Evolutionary conservation across 352 stramenopile genomes (phyloP).

Genomic region (Phytophthora pinifolia): DNA sequence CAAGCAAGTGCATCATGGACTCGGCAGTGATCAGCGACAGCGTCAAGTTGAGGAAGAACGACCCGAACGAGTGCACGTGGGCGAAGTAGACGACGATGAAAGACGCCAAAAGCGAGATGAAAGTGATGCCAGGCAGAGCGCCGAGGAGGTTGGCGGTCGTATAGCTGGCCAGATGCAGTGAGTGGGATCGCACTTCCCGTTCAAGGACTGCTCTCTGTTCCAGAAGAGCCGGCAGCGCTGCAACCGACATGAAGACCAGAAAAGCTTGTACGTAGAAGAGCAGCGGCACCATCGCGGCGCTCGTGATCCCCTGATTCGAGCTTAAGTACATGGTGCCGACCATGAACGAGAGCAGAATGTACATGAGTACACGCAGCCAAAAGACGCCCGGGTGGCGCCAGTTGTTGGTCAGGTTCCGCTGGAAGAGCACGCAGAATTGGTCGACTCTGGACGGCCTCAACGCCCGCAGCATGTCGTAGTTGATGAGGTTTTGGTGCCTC

Average conservation of each 20-base stretch:
- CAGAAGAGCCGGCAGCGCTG: slow-evolving; percentile 82
- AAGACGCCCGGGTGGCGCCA: slow-evolving; percentile 71
- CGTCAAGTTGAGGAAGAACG: slow-evolving; percentile 65
- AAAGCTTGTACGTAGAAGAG: slow-evolving; percentile 91
- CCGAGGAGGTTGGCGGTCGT: slow-evolving; percentile 73
- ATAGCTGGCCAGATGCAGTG: slow-evolving; percentile 75
- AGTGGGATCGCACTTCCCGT: slow-evolving; percentile 59
- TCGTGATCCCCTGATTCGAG: slow-evolving; percentile 40
- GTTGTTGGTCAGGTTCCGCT: slow-evolving; percentile 63
- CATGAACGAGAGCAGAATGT: slow-evolving; percentile 69
- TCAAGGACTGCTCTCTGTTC: slow-evolving; percentile 84
- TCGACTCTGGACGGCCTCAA: slow-evolving; percentile 40
- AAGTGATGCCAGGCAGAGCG: slow-evolving; percentile 57
- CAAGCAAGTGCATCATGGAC: slow-evolving; percentile 73
- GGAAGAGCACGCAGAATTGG: slow-evolving; percentile 57
- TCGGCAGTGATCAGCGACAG: slow-evolving; percentile 69
- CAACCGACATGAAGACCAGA: slow-evolving; percentile 92
- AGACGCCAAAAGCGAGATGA: slow-evolving; percentile 63
- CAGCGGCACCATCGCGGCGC: slow-evolving; percentile 50
- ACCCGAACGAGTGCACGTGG: slow-evolving; percentile 53
- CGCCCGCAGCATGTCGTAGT: slow-evolving; percentile 39
- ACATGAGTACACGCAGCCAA: slow-evolving; percentile 80
- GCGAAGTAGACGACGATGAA: slow-evolving; percentile 54
- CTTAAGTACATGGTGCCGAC: slow-evolving; percentile 73
- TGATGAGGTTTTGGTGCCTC: slow-evolving; percentile 18